phyloP scores from a whole-genome alignment of 83 land plant genomes.

The Isoetes engelmannii region DNA sequence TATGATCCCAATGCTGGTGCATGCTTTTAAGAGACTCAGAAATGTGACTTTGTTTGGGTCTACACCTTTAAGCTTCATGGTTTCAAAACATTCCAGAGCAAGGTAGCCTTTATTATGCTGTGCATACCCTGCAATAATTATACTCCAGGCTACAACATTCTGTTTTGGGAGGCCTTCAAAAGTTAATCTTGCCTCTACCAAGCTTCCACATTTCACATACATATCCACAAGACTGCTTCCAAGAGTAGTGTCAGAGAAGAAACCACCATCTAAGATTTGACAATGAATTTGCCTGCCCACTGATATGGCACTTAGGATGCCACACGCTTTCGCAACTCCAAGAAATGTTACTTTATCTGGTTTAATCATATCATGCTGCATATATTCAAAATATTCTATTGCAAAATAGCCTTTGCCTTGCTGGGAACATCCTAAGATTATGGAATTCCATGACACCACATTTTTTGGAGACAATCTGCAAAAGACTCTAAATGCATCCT shows the following conservation, averaged over 20 bases:
- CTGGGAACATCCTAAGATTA: too few species aligned
- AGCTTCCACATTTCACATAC: conserved; percentile 1
- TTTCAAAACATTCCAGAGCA: conserved; percentile 33
- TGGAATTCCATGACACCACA: too few species aligned
- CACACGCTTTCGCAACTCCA: too few species aligned
- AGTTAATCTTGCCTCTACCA: not conserved
- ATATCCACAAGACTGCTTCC: not conserved
- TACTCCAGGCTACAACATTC: conserved; percentile 2
- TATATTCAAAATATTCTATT: too few species aligned
- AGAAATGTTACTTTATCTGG: too few species aligned
- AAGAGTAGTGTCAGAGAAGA: not conserved
- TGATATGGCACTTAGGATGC: too few species aligned
- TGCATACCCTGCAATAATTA: not conserved
- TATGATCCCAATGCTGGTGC: too few species aligned
- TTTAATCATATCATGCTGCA: too few species aligned
- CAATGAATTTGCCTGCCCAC: not conserved
- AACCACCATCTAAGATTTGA: not conserved
- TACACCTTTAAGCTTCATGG: conserved; percentile 31
- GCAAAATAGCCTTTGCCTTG: too few species aligned
- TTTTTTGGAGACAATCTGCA: too few species aligned
- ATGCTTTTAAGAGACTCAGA: too few species aligned
- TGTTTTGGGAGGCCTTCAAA: not conserved
- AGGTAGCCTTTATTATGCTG: conserved; percentile 16
- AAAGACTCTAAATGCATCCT: conserved; percentile 5
- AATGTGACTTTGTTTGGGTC: too few species aligned